phyloP scores from a whole-genome alignment of 2,329 filamentous ascomycete species.

The Scopulariopsis brevicaulis region DNA sequence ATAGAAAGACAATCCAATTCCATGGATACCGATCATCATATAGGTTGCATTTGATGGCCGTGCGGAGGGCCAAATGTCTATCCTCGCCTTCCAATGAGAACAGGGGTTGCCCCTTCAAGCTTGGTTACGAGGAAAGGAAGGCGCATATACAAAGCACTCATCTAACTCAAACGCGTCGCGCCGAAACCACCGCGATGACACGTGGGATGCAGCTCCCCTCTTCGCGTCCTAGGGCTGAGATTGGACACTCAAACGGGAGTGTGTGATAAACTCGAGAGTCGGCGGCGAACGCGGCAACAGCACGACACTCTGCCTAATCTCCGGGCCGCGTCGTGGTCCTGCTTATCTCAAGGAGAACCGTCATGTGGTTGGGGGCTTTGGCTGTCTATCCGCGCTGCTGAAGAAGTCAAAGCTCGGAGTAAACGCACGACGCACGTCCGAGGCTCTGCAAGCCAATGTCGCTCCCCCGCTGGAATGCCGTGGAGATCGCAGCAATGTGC shows the following conservation, averaged over 20 bases:
- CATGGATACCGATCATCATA: neutral
- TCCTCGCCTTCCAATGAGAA: neutral
- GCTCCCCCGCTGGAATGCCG: neutral
- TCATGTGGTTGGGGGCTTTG: no score
- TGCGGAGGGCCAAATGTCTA: no score
- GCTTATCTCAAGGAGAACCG: neutral
- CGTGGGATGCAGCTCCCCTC: neutral
- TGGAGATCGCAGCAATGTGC: neutral
- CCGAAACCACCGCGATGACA: neutral
- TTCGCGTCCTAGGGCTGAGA: neutral
- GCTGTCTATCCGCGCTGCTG: no score
- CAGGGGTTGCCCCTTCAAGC: neutral
- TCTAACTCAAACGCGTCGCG: neutral
- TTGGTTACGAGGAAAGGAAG: neutral
- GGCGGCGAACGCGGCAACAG: neutral
- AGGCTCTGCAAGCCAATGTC: neutral
- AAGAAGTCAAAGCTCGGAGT: no score
- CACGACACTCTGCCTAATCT: neutral
- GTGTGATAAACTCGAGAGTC: neutral
- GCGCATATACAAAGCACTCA: neutral
- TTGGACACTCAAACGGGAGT: neutral
- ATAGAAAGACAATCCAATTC: neutral
- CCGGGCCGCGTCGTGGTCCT: neutral
- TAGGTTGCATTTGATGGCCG: no score
- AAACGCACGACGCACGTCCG: neutral